phyloP scores from a whole-genome alignment of 805 yeast genomes.

The Candida wancherniae region DNA sequence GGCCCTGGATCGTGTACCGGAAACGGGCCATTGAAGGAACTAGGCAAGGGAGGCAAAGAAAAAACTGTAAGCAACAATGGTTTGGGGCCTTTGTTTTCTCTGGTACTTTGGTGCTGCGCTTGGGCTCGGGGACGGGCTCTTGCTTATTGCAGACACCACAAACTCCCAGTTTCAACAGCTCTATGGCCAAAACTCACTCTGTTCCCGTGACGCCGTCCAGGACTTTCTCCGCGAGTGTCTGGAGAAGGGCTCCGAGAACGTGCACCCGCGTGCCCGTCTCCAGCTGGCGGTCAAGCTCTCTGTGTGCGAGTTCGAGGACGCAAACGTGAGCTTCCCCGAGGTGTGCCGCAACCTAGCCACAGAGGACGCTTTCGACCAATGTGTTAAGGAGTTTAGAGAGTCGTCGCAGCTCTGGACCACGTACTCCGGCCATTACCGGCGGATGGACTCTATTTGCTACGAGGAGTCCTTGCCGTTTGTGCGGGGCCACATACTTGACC shows the following conservation, averaged over 20 bases:
- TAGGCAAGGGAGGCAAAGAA: too few species aligned
- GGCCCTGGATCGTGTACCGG: too few species aligned
- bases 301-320: constrained; percentile 50
- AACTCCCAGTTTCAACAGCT: constrained; percentile 4
- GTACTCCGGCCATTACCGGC: constrained; percentile 59
- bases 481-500: constrained; percentile 43
- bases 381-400: constrained; percentile 39
- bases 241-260: constrained; percentile 34
- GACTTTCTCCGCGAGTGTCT: constrained; percentile 39
- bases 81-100: too few species aligned
- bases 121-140: constrained; percentile 1
- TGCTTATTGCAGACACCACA: constrained; percentile 1
- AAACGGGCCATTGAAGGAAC: too few species aligned
- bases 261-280: constrained; percentile 27
- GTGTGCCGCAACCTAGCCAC: constrained; percentile 18
- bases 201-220: constrained; percentile 31
- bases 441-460: constrained; percentile 48
- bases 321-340: constrained; percentile 34
- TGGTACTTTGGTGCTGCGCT: too few species aligned
- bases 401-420: constrained; percentile 70
- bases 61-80: too few species aligned
- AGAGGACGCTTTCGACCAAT: constrained; percentile 22
- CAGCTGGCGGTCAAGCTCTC: constrained; percentile 46
- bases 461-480: constrained; percentile 49
- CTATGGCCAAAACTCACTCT: constrained; percentile 5